These are phyloP conservation scores for Phytophthora sansomeana DNA, from an alignment of 352 stramenopile genomes.

Conservation along the genomic window DNA sequence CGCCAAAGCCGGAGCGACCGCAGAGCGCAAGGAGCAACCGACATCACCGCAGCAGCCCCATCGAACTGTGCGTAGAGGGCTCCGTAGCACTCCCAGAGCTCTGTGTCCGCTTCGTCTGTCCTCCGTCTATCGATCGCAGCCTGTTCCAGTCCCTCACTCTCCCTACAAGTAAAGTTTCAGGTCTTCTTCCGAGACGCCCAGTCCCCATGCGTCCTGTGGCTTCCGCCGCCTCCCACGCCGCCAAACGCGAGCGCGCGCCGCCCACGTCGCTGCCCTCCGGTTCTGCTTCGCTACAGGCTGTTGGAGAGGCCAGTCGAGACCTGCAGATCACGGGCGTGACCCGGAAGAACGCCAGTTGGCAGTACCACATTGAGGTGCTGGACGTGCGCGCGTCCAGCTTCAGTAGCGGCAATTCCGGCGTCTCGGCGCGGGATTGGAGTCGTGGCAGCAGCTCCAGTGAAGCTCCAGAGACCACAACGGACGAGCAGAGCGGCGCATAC, in stretches of 20 bases:
- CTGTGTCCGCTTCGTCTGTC: constrained; percentile 1
- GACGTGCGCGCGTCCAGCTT: constrained; percentile 55
- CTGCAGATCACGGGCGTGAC: constrained; percentile 79
- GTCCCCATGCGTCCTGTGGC: constrained; percentile 12
- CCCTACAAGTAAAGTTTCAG: constrained; percentile 4
- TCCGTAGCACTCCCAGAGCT: neutral
- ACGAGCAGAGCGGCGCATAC: constrained; percentile 36
- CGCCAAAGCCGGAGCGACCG: neutral
- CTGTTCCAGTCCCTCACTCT: neutral
- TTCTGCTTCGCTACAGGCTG: constrained; percentile 14
- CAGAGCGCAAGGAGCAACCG: constrained; percentile 9
- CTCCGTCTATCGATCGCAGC: constrained; percentile 19
- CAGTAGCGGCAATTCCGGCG: constrained; percentile 22
- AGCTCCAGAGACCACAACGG: neutral
- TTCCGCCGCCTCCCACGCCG: constrained; percentile 11
- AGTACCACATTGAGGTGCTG: constrained; percentile 86
- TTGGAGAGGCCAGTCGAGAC: constrained; percentile 53
- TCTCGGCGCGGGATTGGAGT: constrained; percentile 9
- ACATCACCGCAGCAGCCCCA: constrained; percentile 5
- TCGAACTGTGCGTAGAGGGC: constrained; percentile 4
- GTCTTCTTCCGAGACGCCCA: neutral
- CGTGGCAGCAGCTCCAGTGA: neutral
- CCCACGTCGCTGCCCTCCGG: constrained; percentile 13
- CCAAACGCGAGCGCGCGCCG: constrained; percentile 24
- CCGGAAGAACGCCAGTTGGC: constrained; percentile 69